Conservation (phyloP, 495 filamentous ascomycete genomes). For the Xylaria nigripes region DNA sequence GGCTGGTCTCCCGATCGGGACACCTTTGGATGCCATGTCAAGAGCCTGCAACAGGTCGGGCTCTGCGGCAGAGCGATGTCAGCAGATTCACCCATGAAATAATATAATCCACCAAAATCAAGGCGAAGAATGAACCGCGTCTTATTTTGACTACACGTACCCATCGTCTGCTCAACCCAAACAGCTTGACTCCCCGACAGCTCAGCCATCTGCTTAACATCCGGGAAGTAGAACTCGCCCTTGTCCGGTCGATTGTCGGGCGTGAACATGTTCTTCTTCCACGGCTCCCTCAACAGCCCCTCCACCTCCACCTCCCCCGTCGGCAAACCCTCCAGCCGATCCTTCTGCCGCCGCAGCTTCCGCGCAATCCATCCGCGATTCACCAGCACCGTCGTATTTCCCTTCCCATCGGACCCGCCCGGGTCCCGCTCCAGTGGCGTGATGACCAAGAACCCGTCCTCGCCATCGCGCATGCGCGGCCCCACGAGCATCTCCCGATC, state of each 20-base stretch:
- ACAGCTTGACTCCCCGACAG: constrained; percentile 77
- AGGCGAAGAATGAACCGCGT: neutral
- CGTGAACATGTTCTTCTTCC: constrained; percentile 96
- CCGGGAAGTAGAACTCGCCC: constrained; percentile 88
- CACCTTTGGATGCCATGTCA: constrained; percentile 67
- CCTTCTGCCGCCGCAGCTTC: constrained; percentile 54
- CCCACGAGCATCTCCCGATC: constrained; percentile 95
- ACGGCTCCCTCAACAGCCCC: constrained; percentile 79
- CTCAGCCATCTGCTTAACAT: constrained; percentile 86
- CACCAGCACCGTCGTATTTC: constrained; percentile 62
- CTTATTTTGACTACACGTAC: constrained; percentile 38
- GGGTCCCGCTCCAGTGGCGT: constrained; percentile 72
- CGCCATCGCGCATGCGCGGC: constrained; percentile 77
- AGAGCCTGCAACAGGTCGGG: constrained; percentile 66
- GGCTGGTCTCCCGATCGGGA: constrained; percentile 82
- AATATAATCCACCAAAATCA: constrained; percentile 4
- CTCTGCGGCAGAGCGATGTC: constrained; percentile 38
- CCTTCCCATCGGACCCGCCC: constrained; percentile 8
- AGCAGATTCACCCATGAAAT: constrained; percentile 7
- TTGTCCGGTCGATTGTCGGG: constrained; percentile 76
- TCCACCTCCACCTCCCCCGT: constrained; percentile 64
- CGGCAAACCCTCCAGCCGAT: constrained; percentile 52
- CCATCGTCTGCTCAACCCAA: constrained; percentile 95
- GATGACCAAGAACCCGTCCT: constrained; percentile 83
- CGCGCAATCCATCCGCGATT: constrained; percentile 86